Percentiles rank a stretch among this genome's conserved stretches.
Conservation (phyloP, 768 basidiomycete species). For the Galerina marginata region DNA sequence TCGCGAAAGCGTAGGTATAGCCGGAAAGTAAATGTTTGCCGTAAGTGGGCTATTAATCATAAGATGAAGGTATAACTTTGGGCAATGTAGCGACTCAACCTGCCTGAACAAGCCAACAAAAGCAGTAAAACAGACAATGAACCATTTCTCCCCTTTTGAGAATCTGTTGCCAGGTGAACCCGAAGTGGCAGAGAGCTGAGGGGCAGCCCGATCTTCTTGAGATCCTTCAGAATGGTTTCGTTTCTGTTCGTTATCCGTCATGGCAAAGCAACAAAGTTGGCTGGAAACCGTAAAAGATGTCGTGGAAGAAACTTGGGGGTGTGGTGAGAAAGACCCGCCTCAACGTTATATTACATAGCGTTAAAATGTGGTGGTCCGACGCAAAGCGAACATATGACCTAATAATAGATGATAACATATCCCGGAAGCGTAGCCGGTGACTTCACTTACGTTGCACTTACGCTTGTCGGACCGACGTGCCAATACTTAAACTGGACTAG, state of each 20-base stretch:
- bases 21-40: slow-evolving; percentile 81
- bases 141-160: slow-evolving; percentile 66
- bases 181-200: not conserved
- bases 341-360: too few species aligned
- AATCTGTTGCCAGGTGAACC: slow-evolving; percentile 40
- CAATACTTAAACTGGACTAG: too few species aligned
- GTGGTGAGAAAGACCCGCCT: too few species aligned
- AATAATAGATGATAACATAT: too few species aligned
- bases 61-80: not conserved
- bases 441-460: too few species aligned
- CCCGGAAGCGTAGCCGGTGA: too few species aligned
- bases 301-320: not conserved
- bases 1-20: slow-evolving; percentile 67
- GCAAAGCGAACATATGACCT: too few species aligned
- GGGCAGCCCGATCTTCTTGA: not conserved
- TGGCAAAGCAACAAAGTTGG: not conserved
- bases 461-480: too few species aligned
- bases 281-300: not conserved
- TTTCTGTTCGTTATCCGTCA: slow-evolving; percentile 1
- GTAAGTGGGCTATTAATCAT: slow-evolving; percentile 61
- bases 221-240: not conserved
- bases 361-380: too few species aligned
- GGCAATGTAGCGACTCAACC: slow-evolving; percentile 1
- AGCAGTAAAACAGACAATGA: slow-evolving; percentile 62
- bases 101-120: slow-evolving; percentile 71